Conservation (phyloP, 768 basidiomycete genomes). For the Macrolepiota dolichaula region DNA sequence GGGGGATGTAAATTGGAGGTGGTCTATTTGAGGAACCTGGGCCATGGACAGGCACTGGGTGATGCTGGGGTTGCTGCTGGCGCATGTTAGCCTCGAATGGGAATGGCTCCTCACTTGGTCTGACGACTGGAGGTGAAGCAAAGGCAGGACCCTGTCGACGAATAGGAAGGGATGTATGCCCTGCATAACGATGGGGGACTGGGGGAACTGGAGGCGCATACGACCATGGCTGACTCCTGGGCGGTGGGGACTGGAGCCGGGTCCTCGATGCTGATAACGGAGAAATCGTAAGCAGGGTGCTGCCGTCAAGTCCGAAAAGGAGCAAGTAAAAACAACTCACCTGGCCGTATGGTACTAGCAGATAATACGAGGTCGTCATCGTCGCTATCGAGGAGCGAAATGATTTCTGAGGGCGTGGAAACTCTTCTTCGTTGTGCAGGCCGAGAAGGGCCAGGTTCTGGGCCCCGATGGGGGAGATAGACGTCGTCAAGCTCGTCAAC, state of each 20-base stretch:
- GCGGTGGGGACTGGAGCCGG: slow-evolving; percentile 45
- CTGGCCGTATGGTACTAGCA: slow-evolving; percentile 14
- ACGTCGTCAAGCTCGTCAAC: slow-evolving; percentile 35
- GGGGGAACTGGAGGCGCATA: slow-evolving; percentile 57
- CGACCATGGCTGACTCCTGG: slow-evolving; percentile 30
- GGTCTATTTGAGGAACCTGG: slow-evolving; percentile 22
- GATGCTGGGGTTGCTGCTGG: slow-evolving; percentile 2
- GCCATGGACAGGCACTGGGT: slow-evolving; percentile 19
- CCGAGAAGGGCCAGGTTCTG: slow-evolving; percentile 11
- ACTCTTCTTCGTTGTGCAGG: slow-evolving; percentile 14
- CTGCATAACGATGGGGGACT: slow-evolving; percentile 34
- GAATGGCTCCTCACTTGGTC: slow-evolving; percentile 49
- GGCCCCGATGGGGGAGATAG: slow-evolving; percentile 6
- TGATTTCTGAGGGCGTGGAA: slow-evolving; percentile 21
- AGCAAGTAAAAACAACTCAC: slow-evolving; percentile 7
- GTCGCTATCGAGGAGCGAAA: slow-evolving; percentile 33
- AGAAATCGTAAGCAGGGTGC: neutral
- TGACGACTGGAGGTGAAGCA: slow-evolving; percentile 39
- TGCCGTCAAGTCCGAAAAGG: neutral
- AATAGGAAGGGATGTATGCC: slow-evolving; percentile 34
- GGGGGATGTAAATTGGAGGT: slow-evolving; percentile 9
- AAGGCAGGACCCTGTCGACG: slow-evolving; percentile 28
- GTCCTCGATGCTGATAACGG: slow-evolving; percentile 15
- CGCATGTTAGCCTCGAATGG: slow-evolving; percentile 39
- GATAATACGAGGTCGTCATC: slow-evolving; percentile 13